These are phyloP conservation scores for Hanseniaspora taiwanica DNA, from an alignment of 805 yeast species.

Conservation along the genomic window DNA sequence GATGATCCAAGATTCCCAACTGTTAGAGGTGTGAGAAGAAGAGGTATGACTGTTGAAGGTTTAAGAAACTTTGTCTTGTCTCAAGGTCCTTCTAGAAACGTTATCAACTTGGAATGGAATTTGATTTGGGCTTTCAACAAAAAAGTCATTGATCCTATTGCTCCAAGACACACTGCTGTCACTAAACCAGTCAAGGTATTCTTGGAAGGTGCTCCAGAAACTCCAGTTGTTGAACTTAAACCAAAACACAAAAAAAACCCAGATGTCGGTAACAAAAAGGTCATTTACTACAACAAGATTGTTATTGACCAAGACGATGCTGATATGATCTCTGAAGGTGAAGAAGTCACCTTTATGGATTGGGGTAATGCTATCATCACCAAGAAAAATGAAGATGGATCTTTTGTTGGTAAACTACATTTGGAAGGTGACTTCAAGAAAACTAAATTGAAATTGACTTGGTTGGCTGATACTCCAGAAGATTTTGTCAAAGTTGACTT, in stretches of 20 bases:
- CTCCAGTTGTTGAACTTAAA: slow-evolving; percentile 51
- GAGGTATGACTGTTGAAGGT: slow-evolving; percentile 99
- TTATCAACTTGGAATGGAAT: slow-evolving; percentile 94
- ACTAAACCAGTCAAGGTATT: slow-evolving; percentile 58
- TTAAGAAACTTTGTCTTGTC: slow-evolving; percentile 83
- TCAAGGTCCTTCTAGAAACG: slow-evolving; percentile 97
- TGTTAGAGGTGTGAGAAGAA: slow-evolving; percentile 96
- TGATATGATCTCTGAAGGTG: slow-evolving; percentile 59
- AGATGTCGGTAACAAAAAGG: slow-evolving; percentile 74
- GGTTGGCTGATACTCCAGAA: slow-evolving; percentile 72
- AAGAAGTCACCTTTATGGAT: slow-evolving; percentile 96
- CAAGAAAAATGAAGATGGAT: slow-evolving; percentile 50
- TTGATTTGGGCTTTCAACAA: slow-evolving; percentile 96
- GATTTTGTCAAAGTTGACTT: slow-evolving; percentile 64
- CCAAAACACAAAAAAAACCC: slow-evolving; percentile 95
- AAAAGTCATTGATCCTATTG: slow-evolving; percentile 91
- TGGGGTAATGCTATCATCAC: slow-evolving; percentile 91
- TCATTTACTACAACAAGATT: slow-evolving; percentile 47
- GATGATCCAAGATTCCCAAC: slow-evolving; percentile 99
- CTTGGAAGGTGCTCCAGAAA: slow-evolving; percentile 52
- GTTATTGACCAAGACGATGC: slow-evolving; percentile 83
- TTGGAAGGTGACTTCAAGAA: slow-evolving; percentile 95
- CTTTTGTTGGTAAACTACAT: slow-evolving; percentile 66
- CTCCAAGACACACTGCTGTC: slow-evolving; percentile 90
- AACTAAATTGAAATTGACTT: slow-evolving; percentile 86